Evolutionary conservation across 1,284 basidiomycete genomes (phyloP), one percentile per base, ranked within the genome.

Genomic region (Coniophora puteana): DNA sequence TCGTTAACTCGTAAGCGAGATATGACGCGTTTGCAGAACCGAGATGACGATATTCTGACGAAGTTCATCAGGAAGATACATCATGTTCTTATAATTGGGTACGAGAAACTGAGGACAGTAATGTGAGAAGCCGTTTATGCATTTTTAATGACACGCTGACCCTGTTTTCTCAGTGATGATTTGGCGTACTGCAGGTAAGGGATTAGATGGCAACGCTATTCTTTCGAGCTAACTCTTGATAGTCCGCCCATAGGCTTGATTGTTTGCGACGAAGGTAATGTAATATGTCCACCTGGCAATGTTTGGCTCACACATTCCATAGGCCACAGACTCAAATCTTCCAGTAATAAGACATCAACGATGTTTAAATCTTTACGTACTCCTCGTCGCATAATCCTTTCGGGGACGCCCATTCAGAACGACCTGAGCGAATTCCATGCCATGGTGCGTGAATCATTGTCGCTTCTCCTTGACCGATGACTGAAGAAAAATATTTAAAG

Each of bases 331-430:
- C 72, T 99, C 26, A 99, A 98, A 58, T 93, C 93, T 12, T 84
- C 89, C 4, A 85, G 81, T 47, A 93, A 89, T 55, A 96, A 98
- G 68, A 97, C 93, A 0, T 89, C 88, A 1, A 77, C 76, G 38
- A 90, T 93, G 80, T 95, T 98, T 57, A 83, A 89, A 47, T 75
- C 78, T 12, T 68, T 99, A 27, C 71, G 69, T 40, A 92, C 89
- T 2, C 74, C 74, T 4, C 72, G 89, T 18, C 71, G 91, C 31
- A 76, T 93, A 45, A 95, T 99, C 38, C 71, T 99, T 3, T 95
- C 94, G 0, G 96, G 96, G 14, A 99, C 96, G 2, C 96, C 96
- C 1, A 92, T 99, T 33, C 92, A 99, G 63, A 99, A 99, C 61
- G 92, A 98, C 59, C 69, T 99, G 14, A 75, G 86, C 43, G 96